phyloP scores from a whole-genome alignment of 371 early-diverging fungal species.

The Apophysomyces elegans region DNA sequence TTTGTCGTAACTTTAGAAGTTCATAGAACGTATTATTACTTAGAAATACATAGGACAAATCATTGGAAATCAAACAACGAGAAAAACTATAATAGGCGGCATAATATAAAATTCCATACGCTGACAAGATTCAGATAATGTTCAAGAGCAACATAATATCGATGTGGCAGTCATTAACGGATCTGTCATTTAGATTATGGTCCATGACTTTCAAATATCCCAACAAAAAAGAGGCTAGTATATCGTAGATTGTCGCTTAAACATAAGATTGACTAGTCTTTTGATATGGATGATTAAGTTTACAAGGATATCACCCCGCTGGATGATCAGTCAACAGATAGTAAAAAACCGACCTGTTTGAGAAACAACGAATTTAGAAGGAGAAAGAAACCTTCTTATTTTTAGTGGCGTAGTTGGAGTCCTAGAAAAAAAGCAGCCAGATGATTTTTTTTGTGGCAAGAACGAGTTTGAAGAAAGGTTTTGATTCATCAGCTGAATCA shows the following conservation, averaged over 20 bases:
- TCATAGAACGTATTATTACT: neutral
- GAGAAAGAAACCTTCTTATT: neutral
- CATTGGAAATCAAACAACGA: neutral
- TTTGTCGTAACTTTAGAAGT: neutral
- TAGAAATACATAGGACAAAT: too few relatives aligned
- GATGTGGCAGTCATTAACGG: neutral
- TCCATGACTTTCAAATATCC: neutral
- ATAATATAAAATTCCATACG: neutral
- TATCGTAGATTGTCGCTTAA: neutral
- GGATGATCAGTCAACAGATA: conserved; percentile 11
- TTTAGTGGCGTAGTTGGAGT: neutral
- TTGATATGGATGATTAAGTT: conserved; percentile 9
- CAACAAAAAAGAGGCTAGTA: too few relatives aligned
- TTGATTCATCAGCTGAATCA: neutral
- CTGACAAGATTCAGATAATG: neutral
- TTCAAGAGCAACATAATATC: neutral
- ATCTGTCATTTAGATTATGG: neutral
- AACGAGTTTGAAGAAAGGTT: too few relatives aligned
- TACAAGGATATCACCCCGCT: neutral
- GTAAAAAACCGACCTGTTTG: neutral
- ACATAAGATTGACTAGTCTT: neutral
- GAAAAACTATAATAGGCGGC: neutral
- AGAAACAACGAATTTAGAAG: neutral
- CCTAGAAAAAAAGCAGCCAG: neutral
- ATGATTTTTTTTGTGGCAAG: neutral